A percentile compares a stretch with the other conserved stretches of the same genome.
These are phyloP conservation scores for Pichia sporocuriosa DNA, from an alignment of 805 yeast genomes.

Conservation along the genomic window DNA sequence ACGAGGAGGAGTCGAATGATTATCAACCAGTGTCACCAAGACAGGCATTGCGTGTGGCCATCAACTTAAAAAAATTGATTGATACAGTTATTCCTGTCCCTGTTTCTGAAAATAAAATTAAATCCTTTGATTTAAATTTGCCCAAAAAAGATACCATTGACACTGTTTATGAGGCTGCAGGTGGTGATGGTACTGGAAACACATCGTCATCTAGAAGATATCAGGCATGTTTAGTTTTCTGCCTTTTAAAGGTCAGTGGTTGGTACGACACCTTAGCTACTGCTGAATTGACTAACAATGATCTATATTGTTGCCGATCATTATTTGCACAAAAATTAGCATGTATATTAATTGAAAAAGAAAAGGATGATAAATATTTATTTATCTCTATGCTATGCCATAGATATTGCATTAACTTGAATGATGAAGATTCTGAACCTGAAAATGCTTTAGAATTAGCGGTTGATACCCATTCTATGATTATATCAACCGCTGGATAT, in stretches of 20 bases:
- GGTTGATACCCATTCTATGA: constrained; percentile 76
- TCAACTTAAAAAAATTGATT: constrained; percentile 65
- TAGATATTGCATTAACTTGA: constrained; percentile 58
- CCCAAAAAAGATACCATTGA: constrained; percentile 52
- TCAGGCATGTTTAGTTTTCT: constrained; percentile 61
- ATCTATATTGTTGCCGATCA: constrained; percentile 53
- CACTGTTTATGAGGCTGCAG: constrained; percentile 68
- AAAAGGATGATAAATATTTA: constrained; percentile 51
- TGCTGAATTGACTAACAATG: constrained; percentile 60
- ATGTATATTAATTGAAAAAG: constrained; percentile 57
- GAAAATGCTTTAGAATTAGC: constrained; percentile 78
- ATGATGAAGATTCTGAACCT: constrained; percentile 56
- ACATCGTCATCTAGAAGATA: constrained; percentile 52
- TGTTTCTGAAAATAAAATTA: constrained; percentile 41
- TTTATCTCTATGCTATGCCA: constrained; percentile 74
- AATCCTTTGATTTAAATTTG: constrained; percentile 51
- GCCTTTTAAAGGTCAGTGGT: constrained; percentile 63
- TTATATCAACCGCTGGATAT: constrained; percentile 75
- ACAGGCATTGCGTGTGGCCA: constrained; percentile 61
- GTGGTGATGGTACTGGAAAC: constrained; percentile 61
- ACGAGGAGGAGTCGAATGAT: constrained; percentile 29
- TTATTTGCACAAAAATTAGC: constrained; percentile 72
- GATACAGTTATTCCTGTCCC: constrained; percentile 67
- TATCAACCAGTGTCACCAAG: constrained; percentile 50
- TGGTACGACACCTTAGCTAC: constrained; percentile 66